Conservation (phyloP, 495 filamentous ascomycete genomes). For the Hyaloscypha bicolor region DNA sequence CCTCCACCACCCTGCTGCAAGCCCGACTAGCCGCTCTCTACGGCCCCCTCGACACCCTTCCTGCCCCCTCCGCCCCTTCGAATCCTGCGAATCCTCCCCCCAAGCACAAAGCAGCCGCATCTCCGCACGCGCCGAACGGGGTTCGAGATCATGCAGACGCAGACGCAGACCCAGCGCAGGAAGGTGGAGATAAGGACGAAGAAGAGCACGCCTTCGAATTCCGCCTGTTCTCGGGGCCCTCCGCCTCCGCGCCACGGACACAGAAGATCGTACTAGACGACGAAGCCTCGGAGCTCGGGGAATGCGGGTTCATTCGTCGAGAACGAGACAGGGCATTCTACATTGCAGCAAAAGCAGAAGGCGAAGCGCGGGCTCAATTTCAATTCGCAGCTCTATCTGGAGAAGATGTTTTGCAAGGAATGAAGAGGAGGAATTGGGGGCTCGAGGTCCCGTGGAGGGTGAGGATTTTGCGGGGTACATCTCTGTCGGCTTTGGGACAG, state of each 20-base stretch:
- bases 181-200: background rate
- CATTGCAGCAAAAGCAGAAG: background rate
- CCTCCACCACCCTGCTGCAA: background rate
- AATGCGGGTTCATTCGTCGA: background rate
- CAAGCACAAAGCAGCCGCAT: background rate
- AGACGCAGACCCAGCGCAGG: background rate
- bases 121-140: too few species aligned
- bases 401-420: background rate
- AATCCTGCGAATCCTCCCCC: background rate
- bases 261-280: conserved; percentile 1
- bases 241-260: background rate
- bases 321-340: background rate
- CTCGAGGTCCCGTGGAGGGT: background rate
- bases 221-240: conserved; percentile 2
- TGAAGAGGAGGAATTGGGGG: background rate
- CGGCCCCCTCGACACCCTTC: background rate
- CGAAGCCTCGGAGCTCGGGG: background rate
- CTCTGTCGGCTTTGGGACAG: background rate
- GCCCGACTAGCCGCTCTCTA: background rate
- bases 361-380: background rate
- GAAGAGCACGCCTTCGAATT: conserved; percentile 1
- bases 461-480: background rate
- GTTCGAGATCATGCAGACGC: background rate
- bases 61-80: background rate
- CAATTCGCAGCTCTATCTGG: background rate